Evolutionary conservation across 306 rosid species (phyloP), one percentile per base, ranked within the genome.

Genomic region (Prunus kanzakura): DNA sequence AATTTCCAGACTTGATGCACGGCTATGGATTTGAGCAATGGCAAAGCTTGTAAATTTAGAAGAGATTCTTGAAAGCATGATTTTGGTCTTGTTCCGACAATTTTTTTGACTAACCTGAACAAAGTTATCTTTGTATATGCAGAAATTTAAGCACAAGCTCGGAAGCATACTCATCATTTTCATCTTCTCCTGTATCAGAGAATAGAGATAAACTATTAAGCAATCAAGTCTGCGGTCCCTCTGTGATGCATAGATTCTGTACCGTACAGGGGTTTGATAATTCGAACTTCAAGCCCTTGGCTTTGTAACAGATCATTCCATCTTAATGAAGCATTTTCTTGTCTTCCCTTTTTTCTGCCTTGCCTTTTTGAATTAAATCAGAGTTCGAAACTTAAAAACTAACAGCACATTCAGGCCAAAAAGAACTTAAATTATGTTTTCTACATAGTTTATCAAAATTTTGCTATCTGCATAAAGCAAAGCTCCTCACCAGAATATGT

Each of bases 221-320:
- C 81, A 71, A 69, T 52, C 71, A n/a, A 54, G 75, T 14, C 58
- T 9, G 77, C 52, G 68, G 82, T 62, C 78, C 78, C 49, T 74
- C 68, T 70, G 73, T 20, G 88, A 63, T 80, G 14, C 79, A 22
- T 84, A 56, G 64, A 79, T 83, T 83, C 77, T 88, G 86, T 85
- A 57, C 83, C 81, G 75, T 81, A 71, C 80, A 63, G 81, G 79
- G 73, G 62, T 73, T 32, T 47, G 70, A 80, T 64, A 29, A 60
- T 75, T 74, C 76, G 62, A 51, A 77, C 47, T 35, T 79, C 67
- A 80, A 29, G 72, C 82, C 66, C 63, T 74, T 27, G 64, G 45
- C 79, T 54, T 55, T 77, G 73, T 77, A 81, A 76, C 78, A 45
- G 43, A 77, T 72, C 66, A 79, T 72, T 58, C 74, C 76, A 41